A percentile compares a stretch with the other conserved stretches of the same genome.
Conservation (phyloP, 2,329 filamentous ascomycete genomes). For the Neofusicoccum kwambonambiense region DNA sequence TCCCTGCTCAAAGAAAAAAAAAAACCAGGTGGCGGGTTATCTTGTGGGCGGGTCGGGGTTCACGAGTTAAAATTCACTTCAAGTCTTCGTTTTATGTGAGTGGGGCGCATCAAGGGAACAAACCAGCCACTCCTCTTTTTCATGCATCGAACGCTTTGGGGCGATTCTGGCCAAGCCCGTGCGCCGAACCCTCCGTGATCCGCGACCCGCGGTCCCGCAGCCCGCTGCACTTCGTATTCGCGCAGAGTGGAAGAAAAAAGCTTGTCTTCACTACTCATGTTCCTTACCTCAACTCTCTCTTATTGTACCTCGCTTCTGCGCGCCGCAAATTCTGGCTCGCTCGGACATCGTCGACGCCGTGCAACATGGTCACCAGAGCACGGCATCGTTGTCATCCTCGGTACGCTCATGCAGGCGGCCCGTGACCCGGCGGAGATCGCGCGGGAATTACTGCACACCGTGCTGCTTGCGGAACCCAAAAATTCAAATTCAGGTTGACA, state of each 20-base stretch:
- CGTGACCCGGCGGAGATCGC: background rate
- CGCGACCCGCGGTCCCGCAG: background rate
- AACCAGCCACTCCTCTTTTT: too few relatives aligned
- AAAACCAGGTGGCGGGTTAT: too few relatives aligned
- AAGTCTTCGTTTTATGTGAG: too few relatives aligned
- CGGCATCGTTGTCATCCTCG: background rate
- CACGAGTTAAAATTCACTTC: too few relatives aligned
- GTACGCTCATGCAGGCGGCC: background rate
- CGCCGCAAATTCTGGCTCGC: background rate
- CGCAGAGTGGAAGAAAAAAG: constrained; percentile 2
- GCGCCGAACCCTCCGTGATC: background rate
- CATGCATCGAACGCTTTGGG: background rate
- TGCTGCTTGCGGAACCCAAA: background rate
- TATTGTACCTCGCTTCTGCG: background rate
- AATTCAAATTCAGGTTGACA: background rate
- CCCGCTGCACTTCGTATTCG: background rate
- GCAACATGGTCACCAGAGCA: background rate
- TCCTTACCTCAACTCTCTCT: background rate
- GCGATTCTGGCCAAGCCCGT: background rate
- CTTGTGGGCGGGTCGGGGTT: too few relatives aligned
- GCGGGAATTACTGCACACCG: background rate
- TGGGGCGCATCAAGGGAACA: too few relatives aligned
- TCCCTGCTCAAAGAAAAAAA: too few relatives aligned
- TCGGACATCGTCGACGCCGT: background rate
- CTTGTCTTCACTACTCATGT: constrained; percentile 14